These are phyloP conservation scores for Lasiosphaeria hispida DNA, from an alignment of 495 filamentous ascomycete genomes.

Conservation along the genomic window DNA sequence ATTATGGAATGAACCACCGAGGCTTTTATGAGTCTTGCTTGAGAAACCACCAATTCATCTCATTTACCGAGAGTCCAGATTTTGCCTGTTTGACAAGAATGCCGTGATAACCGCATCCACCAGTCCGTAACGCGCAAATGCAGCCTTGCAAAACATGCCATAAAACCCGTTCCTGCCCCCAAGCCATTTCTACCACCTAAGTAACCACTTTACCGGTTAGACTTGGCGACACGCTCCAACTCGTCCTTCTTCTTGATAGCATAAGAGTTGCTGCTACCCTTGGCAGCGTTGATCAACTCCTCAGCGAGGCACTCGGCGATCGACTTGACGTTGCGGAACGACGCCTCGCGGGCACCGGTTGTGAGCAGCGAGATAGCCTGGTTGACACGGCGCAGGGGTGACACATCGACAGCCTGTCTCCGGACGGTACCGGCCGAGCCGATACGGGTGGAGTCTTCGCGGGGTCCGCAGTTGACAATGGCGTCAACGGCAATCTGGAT, in stretches of 20 bases:
- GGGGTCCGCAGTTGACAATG: conserved; percentile 99
- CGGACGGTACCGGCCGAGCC: conserved; percentile 98
- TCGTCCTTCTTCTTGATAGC: conserved; percentile 99
- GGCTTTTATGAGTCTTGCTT: conserved; percentile 14
- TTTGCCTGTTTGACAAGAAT: conserved; percentile 49
- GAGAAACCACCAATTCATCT: conserved; percentile 25
- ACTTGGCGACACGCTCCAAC: conserved; percentile 99
- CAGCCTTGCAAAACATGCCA: conserved; percentile 48
- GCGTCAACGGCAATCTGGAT: conserved; percentile 99
- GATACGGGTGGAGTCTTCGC: conserved; percentile 99
- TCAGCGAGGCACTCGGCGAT: conserved; percentile 98
- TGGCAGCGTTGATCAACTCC: conserved; percentile 99
- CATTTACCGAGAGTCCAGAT: conserved; percentile 39
- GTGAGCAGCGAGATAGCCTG: conserved; percentile 97
- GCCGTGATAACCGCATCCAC: conserved; percentile 46
- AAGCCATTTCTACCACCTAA: conserved; percentile 31
- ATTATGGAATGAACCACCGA: conserved; percentile 10
- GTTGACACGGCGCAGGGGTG: conserved; percentile 98
- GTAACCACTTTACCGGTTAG: conserved; percentile 78
- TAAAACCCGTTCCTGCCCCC: conserved; percentile 36
- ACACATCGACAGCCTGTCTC: conserved; percentile 99
- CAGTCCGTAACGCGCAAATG: conserved; percentile 50
- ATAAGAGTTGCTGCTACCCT: conserved; percentile 99
- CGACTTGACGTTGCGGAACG: conserved; percentile 99
- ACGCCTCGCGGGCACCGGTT: conserved; percentile 93